Evolutionary conservation across 2,329 filamentous ascomycete genomes (phyloP).

Genomic region (Chaetomium sp.): DNA sequence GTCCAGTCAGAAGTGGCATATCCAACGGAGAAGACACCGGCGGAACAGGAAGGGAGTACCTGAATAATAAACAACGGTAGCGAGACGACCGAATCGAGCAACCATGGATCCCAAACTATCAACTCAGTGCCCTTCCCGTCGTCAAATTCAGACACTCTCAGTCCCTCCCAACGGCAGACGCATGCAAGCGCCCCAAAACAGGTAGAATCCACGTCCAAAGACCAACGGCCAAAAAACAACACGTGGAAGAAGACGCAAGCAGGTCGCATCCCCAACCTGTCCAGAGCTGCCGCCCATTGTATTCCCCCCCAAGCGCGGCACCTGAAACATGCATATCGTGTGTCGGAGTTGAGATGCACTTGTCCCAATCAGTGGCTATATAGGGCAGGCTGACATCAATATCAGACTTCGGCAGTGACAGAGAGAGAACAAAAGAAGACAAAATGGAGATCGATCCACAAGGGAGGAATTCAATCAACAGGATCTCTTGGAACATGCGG

Average conservation of each 20-base stretch:
- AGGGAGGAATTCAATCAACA: neutral
- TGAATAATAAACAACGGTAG: neutral
- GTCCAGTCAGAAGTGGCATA: neutral
- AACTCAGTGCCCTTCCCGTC: neutral
- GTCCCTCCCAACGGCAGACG: neutral
- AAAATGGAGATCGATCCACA: neutral
- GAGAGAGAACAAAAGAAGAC: neutral
- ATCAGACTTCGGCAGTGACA: neutral
- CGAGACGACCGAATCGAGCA: conserved; percentile 4
- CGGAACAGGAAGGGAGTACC: neutral
- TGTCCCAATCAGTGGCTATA: conserved; percentile 13
- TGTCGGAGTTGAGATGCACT: conserved; percentile 2
- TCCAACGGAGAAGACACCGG: neutral
- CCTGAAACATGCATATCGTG: conserved; percentile 18
- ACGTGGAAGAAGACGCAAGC: neutral
- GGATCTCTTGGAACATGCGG: neutral
- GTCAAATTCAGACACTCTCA: neutral
- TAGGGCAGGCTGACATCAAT: neutral
- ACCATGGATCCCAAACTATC: neutral
- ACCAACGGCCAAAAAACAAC: neutral
- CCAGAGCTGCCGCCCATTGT: neutral
- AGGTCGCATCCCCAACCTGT: neutral
- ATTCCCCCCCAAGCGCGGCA: neutral
- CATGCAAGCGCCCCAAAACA: neutral
- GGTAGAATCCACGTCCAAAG: neutral